Evolutionary conservation across 257 asterid genomes (phyloP).

Genomic region (Solanum neorickii): DNA sequence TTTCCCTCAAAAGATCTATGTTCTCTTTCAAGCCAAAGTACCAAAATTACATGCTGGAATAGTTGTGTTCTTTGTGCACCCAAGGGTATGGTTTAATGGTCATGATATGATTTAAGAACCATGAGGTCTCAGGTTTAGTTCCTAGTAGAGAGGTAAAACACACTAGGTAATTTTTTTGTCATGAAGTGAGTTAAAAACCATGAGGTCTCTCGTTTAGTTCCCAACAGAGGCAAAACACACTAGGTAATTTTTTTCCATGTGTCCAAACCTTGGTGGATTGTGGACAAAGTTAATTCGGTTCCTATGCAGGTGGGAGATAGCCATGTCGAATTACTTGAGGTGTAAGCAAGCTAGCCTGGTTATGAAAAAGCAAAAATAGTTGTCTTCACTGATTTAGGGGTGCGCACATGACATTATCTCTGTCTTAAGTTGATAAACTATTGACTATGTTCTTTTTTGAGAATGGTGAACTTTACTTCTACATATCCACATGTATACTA

Average conservation of each 20-base stretch:
- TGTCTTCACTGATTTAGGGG: not conserved
- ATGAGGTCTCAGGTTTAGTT: not conserved
- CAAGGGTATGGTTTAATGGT: not conserved
- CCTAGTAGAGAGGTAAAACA: not conserved
- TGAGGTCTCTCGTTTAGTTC: no score
- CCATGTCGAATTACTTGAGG: not conserved
- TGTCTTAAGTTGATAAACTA: not conserved
- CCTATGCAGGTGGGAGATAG: not conserved
- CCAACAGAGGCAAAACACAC: no score
- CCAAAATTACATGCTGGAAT: not conserved
- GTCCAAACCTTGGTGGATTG: not conserved
- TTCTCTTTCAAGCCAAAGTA: not conserved
- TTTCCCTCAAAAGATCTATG: not conserved
- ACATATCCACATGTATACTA: not conserved
- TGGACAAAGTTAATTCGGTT: not conserved
- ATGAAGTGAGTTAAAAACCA: no score
- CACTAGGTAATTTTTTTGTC: not conserved
- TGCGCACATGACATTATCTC: not conserved
- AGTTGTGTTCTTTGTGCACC: not conserved
- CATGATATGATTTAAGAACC: not conserved
- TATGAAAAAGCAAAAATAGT: no score
- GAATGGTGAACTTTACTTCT: not conserved
- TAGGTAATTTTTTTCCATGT: not conserved
- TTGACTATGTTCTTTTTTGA: not conserved
- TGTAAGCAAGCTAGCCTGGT: not conserved